phyloP scores from a whole-genome alignment of 345 rosid species.

The Turritis glabra region DNA sequence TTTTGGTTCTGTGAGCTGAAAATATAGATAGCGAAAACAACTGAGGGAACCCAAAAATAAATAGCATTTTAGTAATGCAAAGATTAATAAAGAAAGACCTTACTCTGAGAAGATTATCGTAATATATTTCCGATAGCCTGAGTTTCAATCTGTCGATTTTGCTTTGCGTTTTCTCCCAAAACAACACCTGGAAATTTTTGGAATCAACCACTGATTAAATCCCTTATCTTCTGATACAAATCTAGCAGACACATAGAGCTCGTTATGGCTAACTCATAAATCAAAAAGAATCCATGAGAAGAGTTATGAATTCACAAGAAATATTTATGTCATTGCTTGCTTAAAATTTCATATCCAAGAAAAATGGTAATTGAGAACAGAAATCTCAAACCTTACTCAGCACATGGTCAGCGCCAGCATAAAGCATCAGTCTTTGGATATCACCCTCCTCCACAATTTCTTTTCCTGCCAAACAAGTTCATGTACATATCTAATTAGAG shows the following conservation, averaged over 20 bases:
- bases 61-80: background rate
- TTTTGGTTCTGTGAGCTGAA: slow-evolving; percentile 67
- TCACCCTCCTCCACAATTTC: slow-evolving; percentile 58
- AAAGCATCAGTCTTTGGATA: slow-evolving; percentile 57
- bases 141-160: slow-evolving; percentile 61
- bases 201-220: background rate
- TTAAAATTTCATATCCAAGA: slow-evolving; percentile 10
- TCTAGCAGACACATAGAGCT: slow-evolving; percentile 7
- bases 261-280: background rate
- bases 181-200: slow-evolving; percentile 60
- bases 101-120: slow-evolving; percentile 64
- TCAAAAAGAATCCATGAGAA: background rate
- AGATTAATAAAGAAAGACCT: slow-evolving; percentile 34
- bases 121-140: slow-evolving; percentile 68
- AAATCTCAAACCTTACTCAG: slow-evolving; percentile 71
- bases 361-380: background rate
- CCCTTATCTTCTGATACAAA: background rate
- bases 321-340: background rate
- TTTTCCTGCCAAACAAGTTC: slow-evolving; percentile 52
- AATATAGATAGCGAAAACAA: background rate
- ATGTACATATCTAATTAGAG: slow-evolving; percentile 5
- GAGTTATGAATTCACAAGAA: background rate
- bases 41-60: background rate
- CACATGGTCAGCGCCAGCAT: slow-evolving; percentile 69
- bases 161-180: slow-evolving; percentile 62